These are phyloP conservation scores for Aureobasidium sp. DNA, from an alignment of 2,329 filamentous ascomycete species.

Conservation along the genomic window DNA sequence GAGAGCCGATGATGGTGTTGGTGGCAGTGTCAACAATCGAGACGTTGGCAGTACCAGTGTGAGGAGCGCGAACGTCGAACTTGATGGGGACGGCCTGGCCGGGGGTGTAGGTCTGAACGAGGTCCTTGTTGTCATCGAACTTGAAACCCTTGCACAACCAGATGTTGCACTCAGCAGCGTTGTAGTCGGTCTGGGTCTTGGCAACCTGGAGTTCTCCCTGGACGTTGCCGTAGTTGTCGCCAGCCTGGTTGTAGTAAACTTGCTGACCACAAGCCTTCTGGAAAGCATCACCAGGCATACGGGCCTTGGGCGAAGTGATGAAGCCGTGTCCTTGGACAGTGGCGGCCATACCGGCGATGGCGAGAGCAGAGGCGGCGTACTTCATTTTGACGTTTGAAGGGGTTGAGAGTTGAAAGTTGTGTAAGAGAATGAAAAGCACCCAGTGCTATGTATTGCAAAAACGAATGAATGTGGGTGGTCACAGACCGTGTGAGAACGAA, in stretches of 20 bases:
- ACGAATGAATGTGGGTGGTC: conserved; percentile 27
- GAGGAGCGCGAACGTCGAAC: conserved; percentile 46
- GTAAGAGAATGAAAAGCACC: conserved; percentile 19
- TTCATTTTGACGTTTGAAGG: conserved; percentile 25
- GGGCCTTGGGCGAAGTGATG: conserved; percentile 42
- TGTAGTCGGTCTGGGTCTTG: conserved; percentile 42
- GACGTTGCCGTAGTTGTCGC: conserved; percentile 52
- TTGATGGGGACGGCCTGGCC: conserved; percentile 42
- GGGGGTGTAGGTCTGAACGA: conserved; percentile 47
- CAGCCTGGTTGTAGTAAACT: conserved; percentile 46
- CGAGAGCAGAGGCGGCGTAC: conserved; percentile 34
- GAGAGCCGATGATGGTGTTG: conserved; percentile 46
- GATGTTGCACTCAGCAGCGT: conserved; percentile 43
- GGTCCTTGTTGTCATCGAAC: conserved; percentile 48
- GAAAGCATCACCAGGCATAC: conserved; percentile 47
- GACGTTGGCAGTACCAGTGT: conserved; percentile 52
- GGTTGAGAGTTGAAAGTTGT: conserved; percentile 5
- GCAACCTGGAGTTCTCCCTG: conserved; percentile 49
- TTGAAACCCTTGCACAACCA: conserved; percentile 55
- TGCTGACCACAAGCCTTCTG: conserved; percentile 48
- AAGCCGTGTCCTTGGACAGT: conserved; percentile 49
- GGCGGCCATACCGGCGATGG: conserved; percentile 39
- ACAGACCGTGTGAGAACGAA: conserved; percentile 24
- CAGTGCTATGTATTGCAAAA: conserved; percentile 22
- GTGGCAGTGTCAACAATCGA: conserved; percentile 50